Evolutionary conservation across 768 basidiomycete species (phyloP), one percentile per base, ranked within the genome.

Genomic region (Trametes coccinea): DNA sequence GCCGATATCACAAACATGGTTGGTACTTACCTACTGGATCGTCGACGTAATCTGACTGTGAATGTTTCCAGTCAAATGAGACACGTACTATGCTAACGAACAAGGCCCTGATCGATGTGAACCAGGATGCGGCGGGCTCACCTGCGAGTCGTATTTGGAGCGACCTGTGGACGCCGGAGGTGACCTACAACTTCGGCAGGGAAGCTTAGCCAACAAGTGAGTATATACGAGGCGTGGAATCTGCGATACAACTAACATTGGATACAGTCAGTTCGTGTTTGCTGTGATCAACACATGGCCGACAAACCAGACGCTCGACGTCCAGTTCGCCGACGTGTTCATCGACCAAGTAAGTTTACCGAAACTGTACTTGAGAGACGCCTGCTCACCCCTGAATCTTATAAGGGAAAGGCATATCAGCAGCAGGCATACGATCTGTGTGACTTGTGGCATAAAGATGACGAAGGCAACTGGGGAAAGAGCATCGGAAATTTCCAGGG

Each of bases 1-100:
- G 75, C 78, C 63, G 76, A 78, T 53, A 59, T 78, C 16, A 73
- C 72, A 3, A 67, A 66, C 51, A 79, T 78, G 78, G 75, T 74
- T 34, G 13, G 22, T 27, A 62, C n/a, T 17, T 7, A 17, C 54
- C 5, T 16, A 5, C 45, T 17, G 27, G 8, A 5, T 14, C 22
- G 16, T 17, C 45, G 27, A 4, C 27, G 1, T 57, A 33, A 3
- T 57, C 11, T 17, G 41, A 40, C 3, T 22, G 16, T 41, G 8
- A 40, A 27, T 5, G 29, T 49, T n/a, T 13, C 27, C 22, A 76
- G 75, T 67, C 72, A 5, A 69, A 73, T 52, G 75, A 77, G 34
- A 78, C 76, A 0, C 63, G 71, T 45, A 59, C 65, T 0, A 78
- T 78, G 64, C 73, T 78, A 62, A 74, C 72, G 22, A 78, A 78